Conservation (phyloP, 2,329 filamentous ascomycete genomes). For the Graphilbum ipis-grandicollis region DNA sequence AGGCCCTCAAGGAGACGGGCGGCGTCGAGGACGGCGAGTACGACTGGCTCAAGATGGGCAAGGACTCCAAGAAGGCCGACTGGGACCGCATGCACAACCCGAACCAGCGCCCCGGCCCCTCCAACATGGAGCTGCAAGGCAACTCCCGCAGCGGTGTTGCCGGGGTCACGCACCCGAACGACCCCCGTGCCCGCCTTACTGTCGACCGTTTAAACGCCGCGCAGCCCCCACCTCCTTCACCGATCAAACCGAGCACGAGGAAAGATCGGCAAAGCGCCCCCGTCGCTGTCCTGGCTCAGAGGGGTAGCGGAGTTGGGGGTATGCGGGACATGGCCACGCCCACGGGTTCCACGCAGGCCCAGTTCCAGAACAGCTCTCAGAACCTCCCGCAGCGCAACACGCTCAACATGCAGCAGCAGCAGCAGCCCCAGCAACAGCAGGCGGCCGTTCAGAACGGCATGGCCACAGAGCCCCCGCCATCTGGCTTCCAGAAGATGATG, state of each 20-base stretch:
- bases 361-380: slow-evolving; percentile 90
- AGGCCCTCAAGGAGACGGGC: slow-evolving; percentile 83
- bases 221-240: slow-evolving; percentile 76
- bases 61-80: slow-evolving; percentile 62
- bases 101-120: slow-evolving; percentile 63
- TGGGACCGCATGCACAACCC: slow-evolving; percentile 68
- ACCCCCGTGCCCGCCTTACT: slow-evolving; percentile 47
- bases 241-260: slow-evolving; percentile 64
- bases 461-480: slow-evolving; percentile 53
- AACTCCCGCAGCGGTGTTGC: slow-evolving; percentile 46
- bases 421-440: slow-evolving; percentile 5
- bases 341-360: slow-evolving; percentile 81
- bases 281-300: slow-evolving; percentile 56
- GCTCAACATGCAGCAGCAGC: not conserved
- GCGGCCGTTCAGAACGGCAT: slow-evolving; percentile 32
- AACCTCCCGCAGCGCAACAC: slow-evolving; percentile 48
- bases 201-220: slow-evolving; percentile 85
- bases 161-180: slow-evolving; percentile 40
- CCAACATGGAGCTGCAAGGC: slow-evolving; percentile 69
- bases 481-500: slow-evolving; percentile 81
- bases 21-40: slow-evolving; percentile 97
- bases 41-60: slow-evolving; percentile 98
- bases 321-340: slow-evolving; percentile 66
- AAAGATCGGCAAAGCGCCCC: slow-evolving; percentile 59
- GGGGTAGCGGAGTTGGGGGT: slow-evolving; percentile 57